Conservation (phyloP, 2,329 filamentous ascomycete genomes). For the Pseudogymnoascus sp. region DNA sequence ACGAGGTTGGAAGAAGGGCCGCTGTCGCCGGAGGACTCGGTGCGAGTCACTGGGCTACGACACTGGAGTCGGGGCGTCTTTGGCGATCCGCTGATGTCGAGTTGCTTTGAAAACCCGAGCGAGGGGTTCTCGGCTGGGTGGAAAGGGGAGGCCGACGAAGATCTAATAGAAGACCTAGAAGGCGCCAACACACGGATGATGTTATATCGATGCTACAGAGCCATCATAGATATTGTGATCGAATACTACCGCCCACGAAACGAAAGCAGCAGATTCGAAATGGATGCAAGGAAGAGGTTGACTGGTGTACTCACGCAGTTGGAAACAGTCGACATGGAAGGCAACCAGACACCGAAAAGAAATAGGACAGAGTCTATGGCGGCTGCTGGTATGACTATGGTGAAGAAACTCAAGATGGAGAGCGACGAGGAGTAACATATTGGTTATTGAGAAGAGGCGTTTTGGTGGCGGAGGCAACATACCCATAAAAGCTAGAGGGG, state of each 20-base stretch:
- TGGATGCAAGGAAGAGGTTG: constrained; percentile 44
- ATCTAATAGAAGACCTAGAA: constrained; percentile 36
- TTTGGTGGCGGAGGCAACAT: constrained; percentile 11
- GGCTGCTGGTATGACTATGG: constrained; percentile 8
- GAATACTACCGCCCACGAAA: constrained; percentile 45
- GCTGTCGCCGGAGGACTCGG: constrained; percentile 12
- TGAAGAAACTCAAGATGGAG: constrained; percentile 19
- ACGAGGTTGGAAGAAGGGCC: constrained; percentile 12
- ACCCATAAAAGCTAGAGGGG: constrained; percentile 4
- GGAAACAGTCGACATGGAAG: constrained; percentile 27
- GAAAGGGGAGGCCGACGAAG: constrained; percentile 16
- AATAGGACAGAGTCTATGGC: constrained; percentile 16
- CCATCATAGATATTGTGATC: constrained; percentile 41
- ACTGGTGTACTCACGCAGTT: constrained; percentile 39
- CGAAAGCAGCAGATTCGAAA: constrained; percentile 41
- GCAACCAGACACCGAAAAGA: constrained; percentile 19
- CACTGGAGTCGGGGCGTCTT: constrained; percentile 53
- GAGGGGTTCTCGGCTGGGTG: constrained; percentile 40
- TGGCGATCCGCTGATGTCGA: constrained; percentile 48
- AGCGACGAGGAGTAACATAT: constrained; percentile 11
- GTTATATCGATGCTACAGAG: constrained; percentile 51
- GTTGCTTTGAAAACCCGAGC: constrained; percentile 38
- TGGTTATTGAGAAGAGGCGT: constrained; percentile 16
- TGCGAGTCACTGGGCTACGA: constrained; percentile 41
- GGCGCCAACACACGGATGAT: constrained; percentile 40